phyloP scores from a whole-genome alignment of 768 basidiomycete species.

The Tulasnella calospora region DNA sequence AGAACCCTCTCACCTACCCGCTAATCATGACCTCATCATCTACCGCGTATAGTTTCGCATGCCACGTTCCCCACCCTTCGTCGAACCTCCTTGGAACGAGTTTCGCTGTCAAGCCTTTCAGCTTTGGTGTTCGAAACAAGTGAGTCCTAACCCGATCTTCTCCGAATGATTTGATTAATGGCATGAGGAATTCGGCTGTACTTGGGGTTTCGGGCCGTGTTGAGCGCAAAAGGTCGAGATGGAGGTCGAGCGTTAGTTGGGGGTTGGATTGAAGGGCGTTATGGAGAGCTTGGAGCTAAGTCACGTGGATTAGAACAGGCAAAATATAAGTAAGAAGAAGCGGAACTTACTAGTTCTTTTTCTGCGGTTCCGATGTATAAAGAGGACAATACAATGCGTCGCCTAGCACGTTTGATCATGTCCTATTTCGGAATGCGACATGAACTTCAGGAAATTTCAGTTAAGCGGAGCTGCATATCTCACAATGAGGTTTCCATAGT shows the following conservation, averaged over 20 bases:
- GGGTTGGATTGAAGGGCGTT: slow-evolving; percentile 55
- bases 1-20: slow-evolving; percentile 57
- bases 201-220: slow-evolving; percentile 63
- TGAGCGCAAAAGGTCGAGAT: slow-evolving; percentile 76
- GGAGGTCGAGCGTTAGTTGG: slow-evolving; percentile 60
- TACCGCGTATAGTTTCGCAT: slow-evolving; percentile 89
- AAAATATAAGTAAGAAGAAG: background rate
- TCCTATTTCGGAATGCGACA: slow-evolving; percentile 43
- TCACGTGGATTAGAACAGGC: background rate
- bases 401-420: slow-evolving; percentile 70
- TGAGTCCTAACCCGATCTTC: slow-evolving; percentile 61
- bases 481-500: slow-evolving; percentile 24
- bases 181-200: slow-evolving; percentile 49
- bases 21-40: slow-evolving; percentile 91
- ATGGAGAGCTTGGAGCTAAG: slow-evolving; percentile 69
- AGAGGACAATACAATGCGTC: slow-evolving; percentile 82
- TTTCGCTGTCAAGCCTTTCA: slow-evolving; percentile 65
- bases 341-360: slow-evolving; percentile 60
- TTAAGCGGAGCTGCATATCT: background rate
- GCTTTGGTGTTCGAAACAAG: slow-evolving; percentile 82
- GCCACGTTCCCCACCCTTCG: slow-evolving; percentile 99
- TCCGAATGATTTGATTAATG: slow-evolving; percentile 67
- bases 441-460: background rate
- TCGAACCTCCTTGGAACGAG: slow-evolving; percentile 89
- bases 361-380: slow-evolving; percentile 83